These are phyloP conservation scores for Gorgonomyces haynaldii DNA, from an alignment of 192 early-diverging fungal species.

Conservation along the genomic window DNA sequence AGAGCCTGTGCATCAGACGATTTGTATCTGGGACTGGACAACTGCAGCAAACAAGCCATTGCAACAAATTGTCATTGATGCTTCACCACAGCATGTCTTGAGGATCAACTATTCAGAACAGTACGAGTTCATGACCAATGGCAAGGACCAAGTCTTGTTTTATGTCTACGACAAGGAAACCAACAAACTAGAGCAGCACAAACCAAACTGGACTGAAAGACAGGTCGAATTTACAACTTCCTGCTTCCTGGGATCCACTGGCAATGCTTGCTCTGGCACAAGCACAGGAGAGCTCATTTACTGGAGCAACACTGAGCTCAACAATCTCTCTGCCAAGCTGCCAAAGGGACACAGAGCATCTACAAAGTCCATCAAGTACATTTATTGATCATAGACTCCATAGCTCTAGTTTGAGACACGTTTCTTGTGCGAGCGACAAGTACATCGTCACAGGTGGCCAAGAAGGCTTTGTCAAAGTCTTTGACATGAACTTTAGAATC, in stretches of 20 bases:
- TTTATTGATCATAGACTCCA: slow-evolving; percentile 28
- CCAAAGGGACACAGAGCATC: slow-evolving; percentile 35
- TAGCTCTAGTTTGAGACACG: slow-evolving; percentile 25
- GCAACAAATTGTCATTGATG: slow-evolving; percentile 17
- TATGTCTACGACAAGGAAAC: slow-evolving; percentile 23
- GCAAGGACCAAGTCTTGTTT: slow-evolving; percentile 29
- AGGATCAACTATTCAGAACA: slow-evolving; percentile 35
- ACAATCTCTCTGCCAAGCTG: slow-evolving; percentile 34
- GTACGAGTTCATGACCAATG: slow-evolving; percentile 35
- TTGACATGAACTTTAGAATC: slow-evolving; percentile 36
- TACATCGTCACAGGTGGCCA: slow-evolving; percentile 44
- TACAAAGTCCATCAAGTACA: slow-evolving; percentile 38
- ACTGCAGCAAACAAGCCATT: slow-evolving; percentile 26
- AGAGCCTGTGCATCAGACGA: slow-evolving; percentile 29
- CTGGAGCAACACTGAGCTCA: slow-evolving; percentile 32
- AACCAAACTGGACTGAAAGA: slow-evolving; percentile 39
- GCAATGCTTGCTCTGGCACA: slow-evolving; percentile 33
- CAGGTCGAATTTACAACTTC: slow-evolving; percentile 24
- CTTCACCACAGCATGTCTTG: slow-evolving; percentile 23
- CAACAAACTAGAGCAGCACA: slow-evolving; percentile 23
- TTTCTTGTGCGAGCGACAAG: slow-evolving; percentile 21
- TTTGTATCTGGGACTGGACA: slow-evolving; percentile 49
- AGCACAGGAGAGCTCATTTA: slow-evolving; percentile 37
- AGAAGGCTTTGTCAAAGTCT: slow-evolving; percentile 42
- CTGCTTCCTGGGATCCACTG: slow-evolving; percentile 32